Evolutionary conservation across 2,329 filamentous ascomycete genomes (phyloP), one percentile per base, ranked within the genome.

Genomic region (Fusarium ambrosium): DNA sequence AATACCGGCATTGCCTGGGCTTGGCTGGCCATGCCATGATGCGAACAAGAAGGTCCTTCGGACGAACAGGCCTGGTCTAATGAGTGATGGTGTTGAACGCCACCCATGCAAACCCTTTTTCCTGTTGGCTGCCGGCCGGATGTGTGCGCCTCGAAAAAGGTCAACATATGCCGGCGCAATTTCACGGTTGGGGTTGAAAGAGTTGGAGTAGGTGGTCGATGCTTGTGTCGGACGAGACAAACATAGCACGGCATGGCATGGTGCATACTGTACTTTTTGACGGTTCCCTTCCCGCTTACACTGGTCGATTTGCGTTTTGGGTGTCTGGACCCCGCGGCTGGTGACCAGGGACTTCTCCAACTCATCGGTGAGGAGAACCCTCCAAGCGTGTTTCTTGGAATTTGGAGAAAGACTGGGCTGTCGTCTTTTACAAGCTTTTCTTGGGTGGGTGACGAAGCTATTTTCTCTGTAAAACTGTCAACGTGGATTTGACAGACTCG

Each of bases 341-440:
- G 56, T 59, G 62, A 61, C 41, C 34, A 64, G 37, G 22, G 58
- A 18, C 22, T 68, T 78, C 76, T 78, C 76, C 76, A 78, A 78
- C 58, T 73, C 22, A 29, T 16, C 48, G 2, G 45, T 75, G 73
- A 75, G 73, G 72, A 75, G 73, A 75, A 75, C 48, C 69, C 63
- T 65, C 48, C 62, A 60, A 41, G 22, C 36, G 16, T 29, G 37
- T 4, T 20, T 29, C 18, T 10, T 32, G 63, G 8, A 18, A 55
- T 65, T 78, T 74, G 72, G 76, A 70, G 76, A 74, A 72, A 24
- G 8, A 20, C 72, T 75, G 65, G 72, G 72, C 66, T 61, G 45
- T 41, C 64, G 70, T 64, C 59, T 73, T 70, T 58, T 61, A 58
- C 37, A 64, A 53, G 64, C 43, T 24, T 37, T 53, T 66, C 14